Percentiles rank a stretch among this genome's conserved stretches.
Evolutionary conservation across 306 rosid genomes (phyloP).

Genomic region (Betula pendula): DNA sequence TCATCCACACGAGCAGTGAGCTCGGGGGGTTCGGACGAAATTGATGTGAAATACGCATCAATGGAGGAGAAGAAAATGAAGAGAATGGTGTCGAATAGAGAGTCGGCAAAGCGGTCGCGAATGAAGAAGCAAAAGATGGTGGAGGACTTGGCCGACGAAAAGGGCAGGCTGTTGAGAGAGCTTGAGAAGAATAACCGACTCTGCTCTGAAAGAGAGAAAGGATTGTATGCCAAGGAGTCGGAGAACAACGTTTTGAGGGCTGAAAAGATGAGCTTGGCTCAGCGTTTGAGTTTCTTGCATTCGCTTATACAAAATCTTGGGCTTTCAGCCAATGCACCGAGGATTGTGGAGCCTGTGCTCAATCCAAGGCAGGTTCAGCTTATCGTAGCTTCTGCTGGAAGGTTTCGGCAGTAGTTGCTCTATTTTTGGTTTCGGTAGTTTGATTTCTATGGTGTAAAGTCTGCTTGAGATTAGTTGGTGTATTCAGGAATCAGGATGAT

Average conservation of each 20-base stretch:
- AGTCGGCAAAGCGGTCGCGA: slow-evolving; percentile 22
- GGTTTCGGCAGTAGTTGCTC: too few relatives aligned
- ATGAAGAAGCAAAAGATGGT: slow-evolving; percentile 14
- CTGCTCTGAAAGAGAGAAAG: neutral
- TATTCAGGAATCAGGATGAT: too few relatives aligned
- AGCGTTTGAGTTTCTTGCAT: neutral
- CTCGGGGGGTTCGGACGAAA: neutral
- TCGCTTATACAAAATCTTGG: neutral
- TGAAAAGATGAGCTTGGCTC: slow-evolving; percentile 12
- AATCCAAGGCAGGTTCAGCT: neutral
- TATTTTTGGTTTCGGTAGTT: too few relatives aligned
- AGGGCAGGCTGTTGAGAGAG: neutral
- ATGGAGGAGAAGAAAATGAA: slow-evolving; percentile 20
- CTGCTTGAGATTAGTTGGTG: too few relatives aligned
- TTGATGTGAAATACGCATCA: neutral
- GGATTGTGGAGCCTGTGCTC: neutral
- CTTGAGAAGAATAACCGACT: neutral
- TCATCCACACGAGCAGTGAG: neutral
- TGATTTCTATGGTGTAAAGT: too few relatives aligned
- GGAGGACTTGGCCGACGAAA: slow-evolving; percentile 12
- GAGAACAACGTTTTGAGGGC: neutral
- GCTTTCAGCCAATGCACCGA: neutral
- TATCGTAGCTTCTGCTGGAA: neutral
- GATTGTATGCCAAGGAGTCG: neutral
- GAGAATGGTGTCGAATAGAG: slow-evolving; percentile 23